Evolutionary conservation across 2,329 filamentous ascomycete species (phyloP).

Genomic region (Dactylellina sp.): DNA sequence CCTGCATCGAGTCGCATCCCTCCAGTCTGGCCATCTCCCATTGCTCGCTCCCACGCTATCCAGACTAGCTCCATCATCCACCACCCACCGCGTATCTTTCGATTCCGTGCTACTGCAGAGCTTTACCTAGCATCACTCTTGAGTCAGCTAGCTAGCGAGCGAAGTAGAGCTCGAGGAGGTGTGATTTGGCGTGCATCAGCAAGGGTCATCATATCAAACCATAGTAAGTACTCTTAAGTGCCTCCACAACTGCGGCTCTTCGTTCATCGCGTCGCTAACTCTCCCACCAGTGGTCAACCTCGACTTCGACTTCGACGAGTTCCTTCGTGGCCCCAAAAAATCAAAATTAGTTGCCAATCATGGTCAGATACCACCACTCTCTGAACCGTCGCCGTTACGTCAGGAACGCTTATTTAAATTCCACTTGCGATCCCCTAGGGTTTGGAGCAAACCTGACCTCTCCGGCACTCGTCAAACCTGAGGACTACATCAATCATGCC

Average conservation of each 20-base stretch:
- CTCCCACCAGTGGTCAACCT: background rate
- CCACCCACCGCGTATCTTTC: no score
- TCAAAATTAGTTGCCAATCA: constrained; percentile 19
- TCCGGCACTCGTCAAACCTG: constrained; percentile 41
- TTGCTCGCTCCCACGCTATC: no score
- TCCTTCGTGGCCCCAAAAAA: constrained; percentile 5
- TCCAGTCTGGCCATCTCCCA: no score
- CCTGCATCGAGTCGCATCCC: no score
- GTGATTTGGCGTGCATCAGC: background rate
- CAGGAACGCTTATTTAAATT: constrained; percentile 52
- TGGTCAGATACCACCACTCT: constrained; percentile 52
- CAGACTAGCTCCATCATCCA: no score
- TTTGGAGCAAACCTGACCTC: constrained; percentile 53
- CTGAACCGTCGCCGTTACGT: constrained; percentile 53
- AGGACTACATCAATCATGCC: constrained; percentile 49
- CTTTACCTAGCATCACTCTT: no score
- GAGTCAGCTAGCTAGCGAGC: no score
- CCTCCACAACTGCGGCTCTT: background rate
- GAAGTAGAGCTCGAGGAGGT: no score
- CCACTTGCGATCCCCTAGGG: constrained; percentile 44
- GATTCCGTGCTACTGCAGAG: no score
- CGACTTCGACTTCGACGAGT: background rate
- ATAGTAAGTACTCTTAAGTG: constrained; percentile 1
- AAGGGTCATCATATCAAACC: background rate
- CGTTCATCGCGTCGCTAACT: constrained; percentile 4